These are phyloP conservation scores for Tolypocladium amazonense DNA, from an alignment of 2,329 filamentous ascomycete genomes.

Conservation along the genomic window DNA sequence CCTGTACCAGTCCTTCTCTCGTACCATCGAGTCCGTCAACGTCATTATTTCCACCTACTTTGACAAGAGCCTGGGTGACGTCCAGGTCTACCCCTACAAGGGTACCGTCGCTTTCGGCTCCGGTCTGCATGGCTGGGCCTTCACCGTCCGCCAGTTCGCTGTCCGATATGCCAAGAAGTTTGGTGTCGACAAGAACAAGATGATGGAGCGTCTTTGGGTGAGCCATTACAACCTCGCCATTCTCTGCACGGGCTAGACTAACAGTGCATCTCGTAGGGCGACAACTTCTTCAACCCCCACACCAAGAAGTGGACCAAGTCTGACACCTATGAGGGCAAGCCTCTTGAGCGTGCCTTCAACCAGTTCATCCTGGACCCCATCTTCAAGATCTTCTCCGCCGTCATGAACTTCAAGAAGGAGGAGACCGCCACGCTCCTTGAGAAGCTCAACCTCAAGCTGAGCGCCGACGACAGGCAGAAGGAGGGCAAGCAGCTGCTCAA, in stretches of 20 bases:
- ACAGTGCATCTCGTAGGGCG: conserved; percentile 41
- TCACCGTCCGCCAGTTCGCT: conserved; percentile 98
- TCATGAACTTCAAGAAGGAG: conserved; percentile 99
- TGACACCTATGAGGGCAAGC: conserved; percentile 72
- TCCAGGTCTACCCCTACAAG: conserved; percentile 96
- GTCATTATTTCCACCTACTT: conserved; percentile 99
- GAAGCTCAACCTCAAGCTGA: conserved; percentile 94
- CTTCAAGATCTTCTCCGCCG: conserved; percentile 93
- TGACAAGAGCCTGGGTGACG: conserved; percentile 93
- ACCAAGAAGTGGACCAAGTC: conserved; percentile 99
- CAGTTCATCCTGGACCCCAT: conserved; percentile 99
- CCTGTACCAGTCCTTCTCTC: conserved; percentile 98
- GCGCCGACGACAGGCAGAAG: conserved; percentile 75
- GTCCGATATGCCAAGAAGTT: conserved; percentile 98
- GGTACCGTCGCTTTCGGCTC: conserved; percentile 98
- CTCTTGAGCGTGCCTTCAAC: conserved; percentile 97
- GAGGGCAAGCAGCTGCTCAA: conserved; percentile 98
- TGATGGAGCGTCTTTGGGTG: conserved; percentile 99
- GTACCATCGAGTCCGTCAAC: conserved; percentile 99
- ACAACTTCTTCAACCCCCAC: conserved; percentile 99
- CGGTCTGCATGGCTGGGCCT: conserved; percentile 99
- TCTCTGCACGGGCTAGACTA: neutral
- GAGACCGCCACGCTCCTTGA: conserved; percentile 72
- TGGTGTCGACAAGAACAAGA: conserved; percentile 98
- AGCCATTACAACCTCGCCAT: conserved; percentile 15